Conservation (phyloP, 257 asterid species). For the Lithospermum erythrorhizon region DNA sequence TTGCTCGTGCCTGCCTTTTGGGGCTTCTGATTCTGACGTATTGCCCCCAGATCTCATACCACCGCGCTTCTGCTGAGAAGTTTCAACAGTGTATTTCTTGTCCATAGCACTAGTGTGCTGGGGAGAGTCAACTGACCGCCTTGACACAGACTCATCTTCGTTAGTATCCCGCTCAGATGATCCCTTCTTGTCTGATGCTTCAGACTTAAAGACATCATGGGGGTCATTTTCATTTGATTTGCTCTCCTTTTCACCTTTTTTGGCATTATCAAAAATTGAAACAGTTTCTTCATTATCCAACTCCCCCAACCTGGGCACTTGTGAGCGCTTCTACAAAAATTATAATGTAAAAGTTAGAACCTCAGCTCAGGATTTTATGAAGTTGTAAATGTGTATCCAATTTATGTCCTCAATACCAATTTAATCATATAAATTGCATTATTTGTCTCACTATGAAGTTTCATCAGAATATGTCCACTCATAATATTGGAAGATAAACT, state of each 20-base stretch:
- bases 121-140: background rate
- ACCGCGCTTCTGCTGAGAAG: background rate
- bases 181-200: background rate
- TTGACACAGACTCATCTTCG: background rate
- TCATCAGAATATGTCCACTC: background rate
- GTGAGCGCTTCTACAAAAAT: background rate
- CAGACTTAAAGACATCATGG: background rate
- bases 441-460: background rate
- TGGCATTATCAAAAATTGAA: background rate
- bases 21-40: conserved; percentile 11
- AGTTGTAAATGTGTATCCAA: too few species aligned
- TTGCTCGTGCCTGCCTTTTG: conserved; percentile 26
- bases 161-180: background rate
- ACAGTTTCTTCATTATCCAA: background rate
- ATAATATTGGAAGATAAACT: too few species aligned
- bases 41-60: background rate
- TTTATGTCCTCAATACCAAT: too few species aligned
- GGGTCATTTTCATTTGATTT: background rate
- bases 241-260: background rate
- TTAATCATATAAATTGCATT: too few species aligned
- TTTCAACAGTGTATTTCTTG: background rate
- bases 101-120: background rate
- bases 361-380: too few species aligned
- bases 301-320: background rate
- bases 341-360: background rate